phyloP scores from a whole-genome alignment of 352 stramenopile genomes.

The Phytophthora aleatoria region DNA sequence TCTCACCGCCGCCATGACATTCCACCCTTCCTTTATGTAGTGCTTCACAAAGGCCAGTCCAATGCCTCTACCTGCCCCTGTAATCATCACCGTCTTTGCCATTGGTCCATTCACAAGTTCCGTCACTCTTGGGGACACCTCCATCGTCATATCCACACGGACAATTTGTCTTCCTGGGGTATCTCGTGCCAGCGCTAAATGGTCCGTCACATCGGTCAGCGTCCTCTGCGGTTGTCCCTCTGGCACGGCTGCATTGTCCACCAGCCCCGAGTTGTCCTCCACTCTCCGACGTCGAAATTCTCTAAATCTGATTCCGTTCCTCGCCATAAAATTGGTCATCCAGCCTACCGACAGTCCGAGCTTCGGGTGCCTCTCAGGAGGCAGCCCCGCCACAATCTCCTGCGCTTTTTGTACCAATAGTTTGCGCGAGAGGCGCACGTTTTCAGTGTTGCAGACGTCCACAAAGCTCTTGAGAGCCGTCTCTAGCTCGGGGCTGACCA shows the following conservation, averaged over 20 bases:
- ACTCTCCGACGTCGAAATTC: slow-evolving; percentile 18
- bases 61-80: slow-evolving; percentile 28
- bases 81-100: slow-evolving; percentile 52
- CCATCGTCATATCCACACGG: neutral
- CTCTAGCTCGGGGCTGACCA: slow-evolving; percentile 31
- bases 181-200: slow-evolving; percentile 23
- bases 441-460: slow-evolving; percentile 1
- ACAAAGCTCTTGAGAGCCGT: slow-evolving; percentile 18
- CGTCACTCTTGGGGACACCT: neutral
- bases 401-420: slow-evolving; percentile 30
- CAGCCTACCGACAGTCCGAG: slow-evolving; percentile 29
- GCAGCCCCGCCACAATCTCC: slow-evolving; percentile 22
- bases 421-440: slow-evolving; percentile 21
- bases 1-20: slow-evolving; percentile 47
- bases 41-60: neutral
- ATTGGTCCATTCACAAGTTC: neutral
- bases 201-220: slow-evolving; percentile 23
- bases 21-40: neutral
- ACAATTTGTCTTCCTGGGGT: slow-evolving; percentile 5
- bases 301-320: slow-evolving; percentile 26
- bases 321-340: slow-evolving; percentile 38
- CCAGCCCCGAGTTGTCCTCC: neutral
- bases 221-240: slow-evolving; percentile 15
- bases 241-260: neutral
- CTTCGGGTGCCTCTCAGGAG: slow-evolving; percentile 16